These are phyloP conservation scores for Leucogyrophana mollusca DNA, from an alignment of 768 basidiomycete genomes.

Conservation along the genomic window DNA sequence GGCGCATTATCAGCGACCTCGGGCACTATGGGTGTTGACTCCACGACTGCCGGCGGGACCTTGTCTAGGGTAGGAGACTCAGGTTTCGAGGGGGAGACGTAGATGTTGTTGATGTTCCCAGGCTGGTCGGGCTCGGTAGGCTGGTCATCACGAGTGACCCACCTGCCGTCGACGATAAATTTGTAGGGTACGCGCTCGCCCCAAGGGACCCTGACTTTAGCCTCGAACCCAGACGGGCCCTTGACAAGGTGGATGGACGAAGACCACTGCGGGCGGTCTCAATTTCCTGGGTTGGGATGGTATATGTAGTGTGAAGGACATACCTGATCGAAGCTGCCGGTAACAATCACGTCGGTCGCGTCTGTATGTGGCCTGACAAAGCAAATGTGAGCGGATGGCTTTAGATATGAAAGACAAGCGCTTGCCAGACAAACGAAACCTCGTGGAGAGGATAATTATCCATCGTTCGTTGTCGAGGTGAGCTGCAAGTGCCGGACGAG, in stretches of 20 bases:
- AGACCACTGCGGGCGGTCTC: slow-evolving; percentile 49
- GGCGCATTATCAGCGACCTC: not conserved
- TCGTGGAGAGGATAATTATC: slow-evolving; percentile 43
- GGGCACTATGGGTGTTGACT: not conserved
- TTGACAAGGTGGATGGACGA: slow-evolving; percentile 53
- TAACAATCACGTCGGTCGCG: slow-evolving; percentile 61
- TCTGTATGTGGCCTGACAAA: slow-evolving; percentile 55
- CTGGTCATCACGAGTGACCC: slow-evolving; percentile 52
- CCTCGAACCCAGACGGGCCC: slow-evolving; percentile 54
- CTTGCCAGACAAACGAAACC: slow-evolving; percentile 53
- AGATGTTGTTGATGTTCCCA: slow-evolving; percentile 74
- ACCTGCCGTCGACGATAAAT: slow-evolving; percentile 75
- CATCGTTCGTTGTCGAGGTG: too few species aligned
- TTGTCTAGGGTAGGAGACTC: slow-evolving; percentile 4
- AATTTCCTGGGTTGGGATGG: not conserved
- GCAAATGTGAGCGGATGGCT: slow-evolving; percentile 1
- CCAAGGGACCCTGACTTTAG: slow-evolving; percentile 56
- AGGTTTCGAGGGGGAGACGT: slow-evolving; percentile 50
- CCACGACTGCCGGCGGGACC: not conserved
- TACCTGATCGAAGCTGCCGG: slow-evolving; percentile 80
- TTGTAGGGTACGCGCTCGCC: slow-evolving; percentile 68
- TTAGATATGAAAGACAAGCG: slow-evolving; percentile 18
- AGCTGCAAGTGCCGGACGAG: too few species aligned
- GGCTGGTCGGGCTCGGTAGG: slow-evolving; percentile 59
- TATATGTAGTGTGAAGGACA: slow-evolving; percentile 16